These are phyloP conservation scores for Leccinum truebloodii DNA, from an alignment of 768 basidiomycete genomes.

Conservation along the genomic window DNA sequence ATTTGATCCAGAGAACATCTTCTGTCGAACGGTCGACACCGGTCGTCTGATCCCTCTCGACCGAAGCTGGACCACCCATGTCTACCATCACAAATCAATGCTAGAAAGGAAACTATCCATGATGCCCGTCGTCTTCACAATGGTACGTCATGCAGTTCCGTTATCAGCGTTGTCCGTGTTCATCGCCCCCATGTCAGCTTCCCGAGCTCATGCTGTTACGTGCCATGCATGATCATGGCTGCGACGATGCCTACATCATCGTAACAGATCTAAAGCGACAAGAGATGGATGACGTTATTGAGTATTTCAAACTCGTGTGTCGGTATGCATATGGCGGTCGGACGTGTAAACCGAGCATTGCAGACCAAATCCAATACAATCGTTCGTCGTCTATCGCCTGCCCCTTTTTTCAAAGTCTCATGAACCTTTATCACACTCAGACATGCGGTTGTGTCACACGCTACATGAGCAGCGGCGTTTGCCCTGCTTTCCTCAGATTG, in stretches of 20 bases:
- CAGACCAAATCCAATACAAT: conserved; percentile 67
- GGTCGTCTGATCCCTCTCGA: conserved; percentile 77
- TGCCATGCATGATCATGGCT: conserved; percentile 79
- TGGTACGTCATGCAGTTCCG: conserved; percentile 46
- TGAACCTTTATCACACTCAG: conserved; percentile 24
- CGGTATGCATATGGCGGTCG: conserved; percentile 63
- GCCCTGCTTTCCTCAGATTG: conserved; percentile 82
- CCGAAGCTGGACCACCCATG: conserved; percentile 80
- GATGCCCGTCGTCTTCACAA: conserved; percentile 81
- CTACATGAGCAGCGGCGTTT: conserved; percentile 69
- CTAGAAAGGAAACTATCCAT: conserved; percentile 69
- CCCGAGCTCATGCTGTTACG: conserved; percentile 79
- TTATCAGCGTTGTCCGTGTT: background rate
- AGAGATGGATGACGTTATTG: conserved; percentile 80
- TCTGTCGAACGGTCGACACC: conserved; percentile 77
- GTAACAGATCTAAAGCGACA: conserved; percentile 77
- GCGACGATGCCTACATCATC: conserved; percentile 77
- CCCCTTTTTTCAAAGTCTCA: conserved; percentile 7
- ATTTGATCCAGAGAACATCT: conserved; percentile 78
- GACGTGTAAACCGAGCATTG: conserved; percentile 61
- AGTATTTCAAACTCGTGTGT: conserved; percentile 76
- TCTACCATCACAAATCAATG: conserved; percentile 77
- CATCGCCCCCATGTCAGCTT: conserved; percentile 43
- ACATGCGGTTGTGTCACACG: conserved; percentile 70
- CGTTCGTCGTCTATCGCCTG: conserved; percentile 45